Evolutionary conservation across 1,139 yeast genomes (phyloP).

Genomic region (Blastobotrys apis): DNA sequence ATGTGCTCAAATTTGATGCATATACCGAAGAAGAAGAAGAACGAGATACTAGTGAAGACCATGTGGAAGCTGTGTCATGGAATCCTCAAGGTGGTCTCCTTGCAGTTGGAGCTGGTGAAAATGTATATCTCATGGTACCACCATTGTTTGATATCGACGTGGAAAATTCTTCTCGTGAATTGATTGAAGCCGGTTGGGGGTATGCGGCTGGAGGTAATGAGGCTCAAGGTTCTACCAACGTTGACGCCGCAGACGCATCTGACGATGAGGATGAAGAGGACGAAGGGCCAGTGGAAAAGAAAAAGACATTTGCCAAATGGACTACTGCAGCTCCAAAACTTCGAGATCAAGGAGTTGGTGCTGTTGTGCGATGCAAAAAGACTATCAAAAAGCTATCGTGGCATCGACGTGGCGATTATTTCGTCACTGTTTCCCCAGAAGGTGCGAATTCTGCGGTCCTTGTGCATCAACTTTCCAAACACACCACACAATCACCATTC

Average conservation of each 20-base stretch:
- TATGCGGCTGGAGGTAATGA: slow-evolving; percentile 57
- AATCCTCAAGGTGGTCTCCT: slow-evolving; percentile 78
- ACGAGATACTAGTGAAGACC: slow-evolving; percentile 52
- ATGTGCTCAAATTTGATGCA: slow-evolving; percentile 40
- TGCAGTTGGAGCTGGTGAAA: slow-evolving; percentile 82
- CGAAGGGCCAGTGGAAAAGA: slow-evolving; percentile 39
- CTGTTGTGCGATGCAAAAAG: slow-evolving; percentile 64
- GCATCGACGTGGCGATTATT: slow-evolving; percentile 98
- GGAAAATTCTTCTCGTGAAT: slow-evolving; percentile 74
- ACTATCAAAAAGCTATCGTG: slow-evolving; percentile 80
- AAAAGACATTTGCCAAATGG: slow-evolving; percentile 76
- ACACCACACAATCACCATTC: slow-evolving; percentile 96
- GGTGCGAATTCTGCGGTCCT: slow-evolving; percentile 84
- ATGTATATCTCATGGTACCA: slow-evolving; percentile 74
- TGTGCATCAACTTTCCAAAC: slow-evolving; percentile 92
- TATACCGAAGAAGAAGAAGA: slow-evolving; percentile 41
- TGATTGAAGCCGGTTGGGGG: slow-evolving; percentile 91
- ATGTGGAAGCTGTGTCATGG: slow-evolving; percentile 84
- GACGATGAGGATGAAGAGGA: slow-evolving; percentile 35
- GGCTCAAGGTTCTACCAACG: slow-evolving; percentile 35
- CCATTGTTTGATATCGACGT: slow-evolving; percentile 85
- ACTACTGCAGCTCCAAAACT: slow-evolving; percentile 68
- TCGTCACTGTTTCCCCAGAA: slow-evolving; percentile 89
- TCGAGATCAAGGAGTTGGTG: slow-evolving; percentile 63
- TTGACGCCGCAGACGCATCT: slow-evolving; percentile 17